Base-by-base conservation (phyloP, 1,284 basidiomycete genomes). In the Irpex sp. region DNA sequence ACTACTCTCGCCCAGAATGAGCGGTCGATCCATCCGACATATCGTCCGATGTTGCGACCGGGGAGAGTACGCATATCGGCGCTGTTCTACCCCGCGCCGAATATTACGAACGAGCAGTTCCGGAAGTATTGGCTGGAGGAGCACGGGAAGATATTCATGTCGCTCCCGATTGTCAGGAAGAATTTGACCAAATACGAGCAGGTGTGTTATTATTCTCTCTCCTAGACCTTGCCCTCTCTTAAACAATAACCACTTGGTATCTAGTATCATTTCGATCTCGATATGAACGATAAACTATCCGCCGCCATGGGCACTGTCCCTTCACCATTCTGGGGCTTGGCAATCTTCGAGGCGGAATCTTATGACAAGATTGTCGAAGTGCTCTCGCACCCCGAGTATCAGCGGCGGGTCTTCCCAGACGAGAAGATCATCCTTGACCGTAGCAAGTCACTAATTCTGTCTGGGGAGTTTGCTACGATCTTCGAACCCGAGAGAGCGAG, bases 131-230 rank as follows among this genome's bases (percentile, higher is more conserved):
- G 70, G 70, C 60, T 65, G 11, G 58, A 66, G n/a, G 61, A 66
- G 15, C 69, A 70, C 57, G 69, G 69, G 8, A 61, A 61, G 36
- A 61, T 68, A 8, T 70, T 70, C 63, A 59, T 62, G 9, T 63
- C 61, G 40, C 63, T 71, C 6, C 66, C 66, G 15, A 66, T 71
- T 49, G 64, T 64, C n/a, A 68, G 68, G 62, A 70, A 66, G 62
- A 71, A 71, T 26, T 58, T 71, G 26, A 60, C 65, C 31, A 68
- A 68, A 56, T 71, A 68, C 60, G 70, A 71, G 59, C 70, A 71
- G 66, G 70, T 71, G 36, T 8, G 64, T 59, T 17, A 38, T 36
- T 17, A 9, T 31, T 26, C 0, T 57, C 19, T 7, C 52, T 36
- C 15, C 21, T 57, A n/a, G 11, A 17, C 21, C 17, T 31, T 51